Base-by-base conservation (phyloP, 176 grass and related monocot genomes). In the Oryza australiensis region DNA sequence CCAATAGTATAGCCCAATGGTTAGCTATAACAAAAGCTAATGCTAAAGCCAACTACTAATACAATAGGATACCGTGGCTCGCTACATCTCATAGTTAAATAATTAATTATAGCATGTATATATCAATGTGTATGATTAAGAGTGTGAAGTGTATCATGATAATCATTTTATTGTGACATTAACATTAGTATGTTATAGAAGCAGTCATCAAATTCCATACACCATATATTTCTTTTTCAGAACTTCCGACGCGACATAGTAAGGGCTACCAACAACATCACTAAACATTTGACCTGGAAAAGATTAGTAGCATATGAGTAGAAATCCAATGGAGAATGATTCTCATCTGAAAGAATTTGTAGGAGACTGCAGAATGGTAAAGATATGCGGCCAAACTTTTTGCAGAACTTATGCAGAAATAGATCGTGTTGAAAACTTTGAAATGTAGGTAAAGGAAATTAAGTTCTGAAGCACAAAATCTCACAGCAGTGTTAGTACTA, bases 231-330 rank as follows among this genome's bases (percentile, higher is more conserved):
- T 86, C 82, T 97, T 97, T 74, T 86, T 93, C 16, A 97, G 41
- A 9, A 97, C 87, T 85, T 97, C 94, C 14, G 94, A 92, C 30
- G 94, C 94, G 2, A 97, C 92, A 45, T 97, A 97, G 73, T 97
- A 97, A 23, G 94, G 94, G 76, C 94, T 97, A 22, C 94, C 94
- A 15, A 97, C 94, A 53, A 97, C 94, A 42, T 97, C 94, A 1
- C 72, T 97, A 73, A 97, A 97, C 85, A 82, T 70, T 84, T 94
- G 88, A 32, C 86, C 94, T 97, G 76, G 62, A 83, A 77, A 74
- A 65, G 13, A n/a, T n/a, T n/a, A 75, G 34, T 16, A 55, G 35
- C 16, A 33, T 68, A 57, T 78, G 34, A 89, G 41, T 43, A 49
- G 32, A 33, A 9, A 72, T 12, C 7, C 63, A 82, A 12, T 59